phyloP scores from a whole-genome alignment of 345 rosid species.

The Citrus mangshanensis region DNA sequence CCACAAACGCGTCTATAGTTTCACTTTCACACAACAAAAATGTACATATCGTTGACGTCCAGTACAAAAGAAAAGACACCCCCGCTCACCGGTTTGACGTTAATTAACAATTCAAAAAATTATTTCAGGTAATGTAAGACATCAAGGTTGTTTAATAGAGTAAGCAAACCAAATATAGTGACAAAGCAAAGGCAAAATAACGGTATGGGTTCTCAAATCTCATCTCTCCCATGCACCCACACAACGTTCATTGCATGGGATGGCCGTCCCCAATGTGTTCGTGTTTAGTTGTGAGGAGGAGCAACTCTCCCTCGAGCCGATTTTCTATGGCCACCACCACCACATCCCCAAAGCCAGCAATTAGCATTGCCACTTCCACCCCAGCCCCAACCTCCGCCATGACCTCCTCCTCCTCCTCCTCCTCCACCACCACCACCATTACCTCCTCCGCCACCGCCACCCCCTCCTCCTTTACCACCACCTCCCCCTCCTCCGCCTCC shows the following conservation, averaged over 20 bases:
- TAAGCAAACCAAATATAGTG: not conserved
- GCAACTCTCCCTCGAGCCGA: not conserved
- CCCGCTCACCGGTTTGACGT: not conserved
- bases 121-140: not conserved
- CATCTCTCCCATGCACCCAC: not conserved
- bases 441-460: constrained; percentile 29
- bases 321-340: constrained; percentile 13
- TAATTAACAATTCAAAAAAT: not conserved
- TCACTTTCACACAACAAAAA: not conserved
- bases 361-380: constrained; percentile 21
- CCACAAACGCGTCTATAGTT: not conserved
- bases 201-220: not conserved
- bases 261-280: not conserved
- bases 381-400: constrained; percentile 17
- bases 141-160: not conserved
- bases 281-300: not conserved
- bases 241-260: not conserved
- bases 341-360: constrained; percentile 59
- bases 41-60: not conserved
- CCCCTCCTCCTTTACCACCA: not conserved
- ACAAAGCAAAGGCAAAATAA: not conserved
- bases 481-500: not conserved
- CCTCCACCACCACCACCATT: constrained; percentile 37
- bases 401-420: constrained; percentile 33
- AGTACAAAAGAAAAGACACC: not conserved